Evolutionary conservation across 768 basidiomycete species (phyloP).

Genomic region (Boletus sensibilis): DNA sequence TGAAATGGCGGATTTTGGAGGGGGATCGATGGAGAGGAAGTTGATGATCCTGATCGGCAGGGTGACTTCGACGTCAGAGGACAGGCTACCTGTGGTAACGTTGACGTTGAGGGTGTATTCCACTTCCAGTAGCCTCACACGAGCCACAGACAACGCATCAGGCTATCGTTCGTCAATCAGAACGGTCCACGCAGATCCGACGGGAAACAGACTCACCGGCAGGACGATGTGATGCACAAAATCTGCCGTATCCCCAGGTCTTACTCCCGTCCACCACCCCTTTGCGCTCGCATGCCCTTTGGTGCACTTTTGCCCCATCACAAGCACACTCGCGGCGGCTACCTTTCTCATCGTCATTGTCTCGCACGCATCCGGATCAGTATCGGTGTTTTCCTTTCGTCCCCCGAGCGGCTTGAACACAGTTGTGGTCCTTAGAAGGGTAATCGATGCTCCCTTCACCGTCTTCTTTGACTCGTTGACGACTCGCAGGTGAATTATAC

Average conservation of each 20-base stretch:
- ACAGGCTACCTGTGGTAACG: conserved; percentile 55
- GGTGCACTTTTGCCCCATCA: conserved; percentile 60
- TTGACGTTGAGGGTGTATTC: conserved; percentile 68
- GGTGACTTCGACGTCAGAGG: conserved; percentile 64
- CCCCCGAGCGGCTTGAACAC: conserved; percentile 52
- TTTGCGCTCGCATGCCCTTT: conserved; percentile 74
- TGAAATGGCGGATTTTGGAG: conserved; percentile 42
- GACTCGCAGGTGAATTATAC: conserved; percentile 63
- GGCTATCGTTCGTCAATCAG: conserved; percentile 41
- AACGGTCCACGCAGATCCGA: not conserved
- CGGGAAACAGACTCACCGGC: conserved; percentile 55
- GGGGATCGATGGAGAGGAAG: conserved; percentile 84
- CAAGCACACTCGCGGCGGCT: conserved; percentile 63
- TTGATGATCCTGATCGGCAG: conserved; percentile 78
- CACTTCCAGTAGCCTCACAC: conserved; percentile 73
- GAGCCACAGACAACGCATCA: conserved; percentile 65
- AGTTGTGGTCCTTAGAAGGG: conserved; percentile 63
- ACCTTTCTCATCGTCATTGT: conserved; percentile 60
- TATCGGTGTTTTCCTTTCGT: conserved; percentile 32
- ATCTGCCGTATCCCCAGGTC: conserved; percentile 53
- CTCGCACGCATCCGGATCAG: conserved; percentile 61
- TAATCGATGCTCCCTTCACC: conserved; percentile 63
- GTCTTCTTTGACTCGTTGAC: conserved; percentile 66
- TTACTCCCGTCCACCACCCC: conserved; percentile 89
- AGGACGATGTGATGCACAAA: conserved; percentile 71